Percentiles rank a stretch among this genome's conserved stretches.
Conservation (phyloP, 352 stramenopile species). For the Aphanomyces euteiches region DNA sequence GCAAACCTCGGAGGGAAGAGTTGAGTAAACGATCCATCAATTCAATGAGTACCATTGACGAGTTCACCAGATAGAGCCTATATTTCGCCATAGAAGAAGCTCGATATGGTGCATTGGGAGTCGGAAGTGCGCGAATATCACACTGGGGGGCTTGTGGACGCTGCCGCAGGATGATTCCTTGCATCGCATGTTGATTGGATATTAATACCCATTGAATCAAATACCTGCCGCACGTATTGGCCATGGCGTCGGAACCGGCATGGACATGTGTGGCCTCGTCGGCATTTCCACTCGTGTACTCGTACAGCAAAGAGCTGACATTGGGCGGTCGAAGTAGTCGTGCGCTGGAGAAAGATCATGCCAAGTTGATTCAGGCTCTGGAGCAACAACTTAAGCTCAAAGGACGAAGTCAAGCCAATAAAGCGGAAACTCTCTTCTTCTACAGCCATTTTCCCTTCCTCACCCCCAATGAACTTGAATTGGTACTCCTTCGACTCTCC, state of each 20-base stretch:
- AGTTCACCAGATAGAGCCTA: no score
- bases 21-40: no score
- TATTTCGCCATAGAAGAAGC: no score
- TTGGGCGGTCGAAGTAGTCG: slow-evolving; percentile 18
- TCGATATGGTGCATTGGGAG: no score
- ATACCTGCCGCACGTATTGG: no score
- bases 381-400: slow-evolving; percentile 31
- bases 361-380: slow-evolving; percentile 25
- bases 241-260: slow-evolving; percentile 30
- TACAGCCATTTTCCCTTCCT: slow-evolving; percentile 27
- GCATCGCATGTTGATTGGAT: no score
- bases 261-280: slow-evolving; percentile 29
- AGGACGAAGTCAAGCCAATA: slow-evolving; percentile 18
- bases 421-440: slow-evolving; percentile 28
- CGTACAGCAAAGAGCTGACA: slow-evolving; percentile 27
- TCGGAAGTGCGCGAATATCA: no score
- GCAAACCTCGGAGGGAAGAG: no score
- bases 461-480: slow-evolving; percentile 2
- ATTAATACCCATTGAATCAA: no score
- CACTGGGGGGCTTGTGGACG: no score
- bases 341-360: slow-evolving; percentile 26
- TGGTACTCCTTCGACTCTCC: slow-evolving; percentile 21
- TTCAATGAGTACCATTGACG: no score
- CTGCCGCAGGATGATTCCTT: no score
- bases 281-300: slow-evolving; percentile 28